Conservation (phyloP, 768 basidiomycete genomes). For the Gelatoporia subvermispora region DNA sequence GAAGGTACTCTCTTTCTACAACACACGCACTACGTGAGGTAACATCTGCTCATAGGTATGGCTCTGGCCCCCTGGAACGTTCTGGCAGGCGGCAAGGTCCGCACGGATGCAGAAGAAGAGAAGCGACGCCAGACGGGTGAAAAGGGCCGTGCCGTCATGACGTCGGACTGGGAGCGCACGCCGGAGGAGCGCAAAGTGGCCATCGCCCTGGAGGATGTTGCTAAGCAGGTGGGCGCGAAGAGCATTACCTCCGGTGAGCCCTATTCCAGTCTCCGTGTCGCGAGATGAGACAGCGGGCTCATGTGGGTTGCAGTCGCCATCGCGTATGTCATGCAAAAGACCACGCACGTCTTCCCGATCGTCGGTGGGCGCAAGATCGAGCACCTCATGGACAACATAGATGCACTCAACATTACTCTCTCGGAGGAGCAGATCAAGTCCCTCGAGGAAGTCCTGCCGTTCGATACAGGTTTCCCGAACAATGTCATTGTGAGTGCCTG, state of each 20-base stretch:
- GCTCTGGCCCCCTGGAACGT: conserved; percentile 37
- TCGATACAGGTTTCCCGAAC: conserved; percentile 16
- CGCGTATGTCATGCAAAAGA: conserved; percentile 22
- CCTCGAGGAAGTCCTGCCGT: conserved; percentile 14
- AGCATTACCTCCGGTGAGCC: conserved; percentile 41
- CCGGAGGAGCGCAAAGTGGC: conserved; percentile 39
- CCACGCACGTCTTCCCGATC: conserved; percentile 12
- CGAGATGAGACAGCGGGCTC: neutral
- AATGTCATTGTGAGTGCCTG: no score
- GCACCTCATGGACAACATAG: conserved; percentile 14
- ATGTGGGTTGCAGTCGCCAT: conserved; percentile 19
- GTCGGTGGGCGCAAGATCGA: conserved; percentile 6
- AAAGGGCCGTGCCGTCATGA: conserved; percentile 27
- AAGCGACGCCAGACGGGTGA: conserved; percentile 17
- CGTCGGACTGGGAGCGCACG: conserved; percentile 40
- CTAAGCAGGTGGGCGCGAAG: conserved; percentile 43
- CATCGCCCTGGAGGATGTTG: conserved; percentile 45
- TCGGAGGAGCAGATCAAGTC: conserved; percentile 13
- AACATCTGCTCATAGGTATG: conserved; percentile 17
- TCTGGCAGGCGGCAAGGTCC: conserved; percentile 31
- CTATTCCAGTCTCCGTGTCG: conserved; percentile 10
- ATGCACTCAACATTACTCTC: conserved; percentile 16
- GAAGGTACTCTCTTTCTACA: conserved; percentile 9
- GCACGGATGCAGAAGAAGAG: conserved; percentile 29
- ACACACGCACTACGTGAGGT: no score